Evolutionary conservation across 2,329 filamentous ascomycete species (phyloP).

Genomic region (Lachnellula occidentalis): DNA sequence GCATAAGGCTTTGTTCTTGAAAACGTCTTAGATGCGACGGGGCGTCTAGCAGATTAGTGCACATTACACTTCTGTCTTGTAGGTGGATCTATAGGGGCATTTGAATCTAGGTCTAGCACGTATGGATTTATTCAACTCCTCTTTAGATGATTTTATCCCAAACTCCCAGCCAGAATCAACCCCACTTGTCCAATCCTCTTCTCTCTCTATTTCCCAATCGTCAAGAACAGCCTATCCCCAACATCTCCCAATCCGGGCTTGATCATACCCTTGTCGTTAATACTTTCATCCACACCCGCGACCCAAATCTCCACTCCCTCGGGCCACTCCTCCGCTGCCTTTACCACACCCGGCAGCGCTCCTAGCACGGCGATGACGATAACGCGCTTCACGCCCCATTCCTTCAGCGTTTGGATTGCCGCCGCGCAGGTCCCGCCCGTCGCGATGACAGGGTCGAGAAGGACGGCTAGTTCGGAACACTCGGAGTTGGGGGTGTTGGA

Average conservation of each 20-base stretch:
- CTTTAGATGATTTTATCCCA: neutral
- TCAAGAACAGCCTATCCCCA: constrained; percentile 84
- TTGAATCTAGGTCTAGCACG: no score
- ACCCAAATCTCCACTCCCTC: constrained; percentile 76
- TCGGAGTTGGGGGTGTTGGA: constrained; percentile 35
- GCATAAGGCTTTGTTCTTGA: no score
- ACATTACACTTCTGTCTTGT: no score
- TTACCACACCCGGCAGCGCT: constrained; percentile 62
- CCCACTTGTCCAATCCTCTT: neutral
- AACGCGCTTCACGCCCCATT: constrained; percentile 86
- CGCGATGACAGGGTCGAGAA: constrained; percentile 89
- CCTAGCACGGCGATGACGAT: constrained; percentile 72
- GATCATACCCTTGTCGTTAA: constrained; percentile 82
- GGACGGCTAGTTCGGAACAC: constrained; percentile 62
- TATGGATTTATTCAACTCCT: neutral
- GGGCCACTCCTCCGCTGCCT: constrained; percentile 72
- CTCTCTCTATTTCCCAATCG: constrained; percentile 66
- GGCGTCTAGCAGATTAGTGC: no score
- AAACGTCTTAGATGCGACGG: no score
- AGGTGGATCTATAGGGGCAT: no score
- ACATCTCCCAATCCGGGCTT: constrained; percentile 86
- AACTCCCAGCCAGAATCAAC: neutral
- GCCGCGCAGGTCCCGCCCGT: constrained; percentile 87
- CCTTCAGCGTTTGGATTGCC: constrained; percentile 79
- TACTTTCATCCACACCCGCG: constrained; percentile 68